phyloP scores from a whole-genome alignment of 202 grass and related monocot genomes.

The Zizania palustris region DNA sequence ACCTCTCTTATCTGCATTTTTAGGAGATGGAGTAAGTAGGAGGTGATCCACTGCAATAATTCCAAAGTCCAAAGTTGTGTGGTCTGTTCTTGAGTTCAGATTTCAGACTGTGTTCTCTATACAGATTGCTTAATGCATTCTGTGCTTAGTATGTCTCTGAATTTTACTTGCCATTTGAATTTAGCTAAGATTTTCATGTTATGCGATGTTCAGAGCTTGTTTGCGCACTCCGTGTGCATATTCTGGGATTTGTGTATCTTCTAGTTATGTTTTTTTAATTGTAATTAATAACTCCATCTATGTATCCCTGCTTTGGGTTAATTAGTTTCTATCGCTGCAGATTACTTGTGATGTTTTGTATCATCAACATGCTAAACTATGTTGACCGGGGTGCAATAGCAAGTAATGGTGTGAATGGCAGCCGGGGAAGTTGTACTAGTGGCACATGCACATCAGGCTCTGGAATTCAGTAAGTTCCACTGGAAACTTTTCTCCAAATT shows the following conservation, averaged over 20 bases:
- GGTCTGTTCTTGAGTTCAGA: conserved; percentile 7
- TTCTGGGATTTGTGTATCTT: neutral
- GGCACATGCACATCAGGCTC: conserved; percentile 77
- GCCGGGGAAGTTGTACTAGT: conserved; percentile 65
- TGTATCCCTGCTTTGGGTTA: neutral
- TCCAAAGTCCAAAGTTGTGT: neutral
- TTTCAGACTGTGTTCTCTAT: neutral
- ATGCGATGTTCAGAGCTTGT: conserved; percentile 26
- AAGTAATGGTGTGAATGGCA: conserved; percentile 99
- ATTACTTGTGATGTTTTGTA: conserved; percentile 92
- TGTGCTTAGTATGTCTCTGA: neutral
- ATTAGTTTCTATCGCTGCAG: conserved; percentile 56
- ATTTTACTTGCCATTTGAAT: conserved; percentile 6
- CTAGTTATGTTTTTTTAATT: conserved; percentile 15
- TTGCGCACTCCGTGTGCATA: conserved; percentile 15
- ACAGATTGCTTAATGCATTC: neutral
- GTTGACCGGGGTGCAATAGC: conserved; percentile 97
- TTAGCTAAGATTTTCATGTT: neutral
- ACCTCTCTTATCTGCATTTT: neutral
- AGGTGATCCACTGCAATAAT: neutral
- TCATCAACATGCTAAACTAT: conserved; percentile 98
- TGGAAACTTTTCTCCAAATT: conserved; percentile 21
- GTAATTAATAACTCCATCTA: neutral
- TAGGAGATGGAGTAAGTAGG: neutral
- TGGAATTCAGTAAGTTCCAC: conserved; percentile 92